Base-by-base conservation (phyloP, 768 basidiomycete species). In the Tephrocybe sp. region DNA sequence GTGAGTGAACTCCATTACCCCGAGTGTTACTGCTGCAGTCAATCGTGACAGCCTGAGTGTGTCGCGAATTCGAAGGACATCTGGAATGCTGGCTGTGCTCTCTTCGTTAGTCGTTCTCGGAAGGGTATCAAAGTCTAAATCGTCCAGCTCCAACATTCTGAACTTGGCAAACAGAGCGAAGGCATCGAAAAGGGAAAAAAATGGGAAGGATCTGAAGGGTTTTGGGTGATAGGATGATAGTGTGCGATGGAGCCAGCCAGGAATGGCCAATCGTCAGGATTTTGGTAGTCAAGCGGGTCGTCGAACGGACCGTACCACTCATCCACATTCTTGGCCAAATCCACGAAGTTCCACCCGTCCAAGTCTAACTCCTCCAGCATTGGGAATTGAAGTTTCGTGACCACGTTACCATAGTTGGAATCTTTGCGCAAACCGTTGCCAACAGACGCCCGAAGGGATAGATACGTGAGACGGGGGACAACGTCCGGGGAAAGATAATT, bases 311-410 rank as follows among this genome's bases (percentile, higher is more conserved):
- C 47, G n/a, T n/a, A n/a, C n/a, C n/a, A 48, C 36, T 25, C 20
- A 25, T 18, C 17, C 28, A 38, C n/a, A 6, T 30, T 40, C 32
- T 2, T 36, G n/a, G 17, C 15, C 3, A 48, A 10, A 17, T 48
- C 47, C 6, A 48, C 37, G 17, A 48, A 48, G 38, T 48, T 48
- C 37, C 47, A 48, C 36, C 47, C 47, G 18, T 48, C 47, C 9
- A 48, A 28, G 4, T 38, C 18, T 18, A 48, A 24, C 24, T 30
- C 36, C 11, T 17, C 8, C 2, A 39, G 11, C 5, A 2, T 28
- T 18, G 47, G 47, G 25, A 48, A 48, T 26, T 17, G 47, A 18
- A 39, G 40, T n/a, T 11, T 3, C n/a, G 12, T 17, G 5, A 20
- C 7, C 1, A 17, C 6, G 25, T 3, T 30, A 14, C 23, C 47